Percentiles rank a stretch among this genome's conserved stretches.
These are phyloP conservation scores for Angomonas ambiguus DNA, from an alignment of 208 protist species.

Conservation along the genomic window DNA sequence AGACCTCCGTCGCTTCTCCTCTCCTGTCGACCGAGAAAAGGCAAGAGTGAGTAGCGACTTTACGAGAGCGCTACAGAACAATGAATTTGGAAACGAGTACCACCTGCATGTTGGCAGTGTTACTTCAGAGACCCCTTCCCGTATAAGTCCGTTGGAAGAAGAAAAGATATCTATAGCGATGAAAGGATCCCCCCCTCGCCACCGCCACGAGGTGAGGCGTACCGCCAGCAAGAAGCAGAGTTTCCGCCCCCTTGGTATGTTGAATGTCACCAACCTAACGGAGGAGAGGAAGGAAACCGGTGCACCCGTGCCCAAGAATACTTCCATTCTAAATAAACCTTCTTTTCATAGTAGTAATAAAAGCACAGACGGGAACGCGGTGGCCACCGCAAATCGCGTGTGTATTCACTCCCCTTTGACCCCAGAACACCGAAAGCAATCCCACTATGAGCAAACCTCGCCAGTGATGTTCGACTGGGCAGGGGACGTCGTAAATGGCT, in stretches of 20 bases:
- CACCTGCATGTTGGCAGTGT: neutral
- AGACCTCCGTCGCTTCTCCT: too few species aligned
- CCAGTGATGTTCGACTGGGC: constrained; percentile 5
- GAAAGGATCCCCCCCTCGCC: too few species aligned
- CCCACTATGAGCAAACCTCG: constrained; percentile 4
- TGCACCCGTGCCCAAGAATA: neutral
- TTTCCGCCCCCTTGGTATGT: too few species aligned
- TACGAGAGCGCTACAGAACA: neutral
- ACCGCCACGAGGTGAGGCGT: too few species aligned
- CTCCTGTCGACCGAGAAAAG: too few species aligned
- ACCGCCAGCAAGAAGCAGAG: neutral
- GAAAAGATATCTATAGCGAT: too few species aligned
- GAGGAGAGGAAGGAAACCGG: neutral
- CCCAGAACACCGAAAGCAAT: neutral
- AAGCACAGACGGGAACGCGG: neutral
- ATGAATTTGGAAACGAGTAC: neutral
- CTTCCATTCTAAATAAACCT: neutral
- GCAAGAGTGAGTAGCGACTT: neutral
- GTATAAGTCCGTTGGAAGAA: too few species aligned
- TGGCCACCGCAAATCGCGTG: neutral
- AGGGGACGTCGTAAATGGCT: neutral
- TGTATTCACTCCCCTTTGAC: neutral
- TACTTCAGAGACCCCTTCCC: too few species aligned
- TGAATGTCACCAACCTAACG: neutral
- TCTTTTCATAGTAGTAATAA: neutral